These are phyloP conservation scores for Graphilbum sp. DNA, from an alignment of 2,329 filamentous ascomycete species.

Conservation along the genomic window DNA sequence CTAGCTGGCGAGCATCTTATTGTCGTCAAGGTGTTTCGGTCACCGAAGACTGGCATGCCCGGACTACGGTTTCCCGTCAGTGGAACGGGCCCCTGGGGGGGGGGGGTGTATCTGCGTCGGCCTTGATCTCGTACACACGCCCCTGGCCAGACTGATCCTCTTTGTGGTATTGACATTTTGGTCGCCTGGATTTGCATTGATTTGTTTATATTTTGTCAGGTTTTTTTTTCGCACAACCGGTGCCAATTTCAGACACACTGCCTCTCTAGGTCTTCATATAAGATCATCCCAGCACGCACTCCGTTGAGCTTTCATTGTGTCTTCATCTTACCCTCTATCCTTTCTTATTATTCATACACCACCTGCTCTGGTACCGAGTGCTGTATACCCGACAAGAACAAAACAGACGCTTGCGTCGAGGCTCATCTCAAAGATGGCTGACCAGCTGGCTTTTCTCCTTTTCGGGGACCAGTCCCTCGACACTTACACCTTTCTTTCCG, in stretches of 20 bases:
- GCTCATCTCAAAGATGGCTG: conserved; percentile 20
- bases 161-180: background rate
- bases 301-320: no score
- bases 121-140: conserved; percentile 5
- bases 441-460: conserved; percentile 39
- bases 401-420: background rate
- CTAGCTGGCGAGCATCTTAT: conserved; percentile 21
- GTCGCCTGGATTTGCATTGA: no score
- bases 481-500: conserved; percentile 45
- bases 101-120: conserved; percentile 11
- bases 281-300: no score
- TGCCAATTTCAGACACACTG: no score
- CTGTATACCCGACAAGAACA: no score
- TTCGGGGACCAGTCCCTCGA: conserved; percentile 59
- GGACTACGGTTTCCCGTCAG: conserved; percentile 17
- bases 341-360: no score
- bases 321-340: no score
- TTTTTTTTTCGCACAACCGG: no score
- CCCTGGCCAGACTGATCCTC: no score
- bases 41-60: conserved; percentile 23
- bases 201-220: background rate
- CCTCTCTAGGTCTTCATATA: no score
- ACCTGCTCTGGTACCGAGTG: no score
- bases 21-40: conserved; percentile 25
- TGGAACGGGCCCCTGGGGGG: conserved; percentile 15